Conservation (phyloP, 441 rosid species). For the Gossypium lobatum region DNA sequence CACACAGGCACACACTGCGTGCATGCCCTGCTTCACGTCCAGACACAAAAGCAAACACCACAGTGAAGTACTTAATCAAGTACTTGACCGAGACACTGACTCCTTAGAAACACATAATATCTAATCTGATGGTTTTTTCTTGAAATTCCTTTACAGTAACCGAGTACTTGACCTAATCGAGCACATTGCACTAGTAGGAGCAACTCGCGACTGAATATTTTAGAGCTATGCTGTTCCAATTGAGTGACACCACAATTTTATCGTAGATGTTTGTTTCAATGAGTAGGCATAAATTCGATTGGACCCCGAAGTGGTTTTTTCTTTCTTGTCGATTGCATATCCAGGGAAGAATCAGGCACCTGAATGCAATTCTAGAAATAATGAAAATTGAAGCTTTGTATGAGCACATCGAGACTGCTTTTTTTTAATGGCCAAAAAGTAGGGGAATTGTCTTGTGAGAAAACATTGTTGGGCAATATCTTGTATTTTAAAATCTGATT, state of each 20-base stretch:
- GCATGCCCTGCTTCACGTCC: background rate
- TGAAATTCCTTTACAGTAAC: conserved; percentile 51
- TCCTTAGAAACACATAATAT: background rate
- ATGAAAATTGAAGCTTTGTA: conserved; percentile 13
- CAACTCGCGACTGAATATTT: conserved; percentile 30
- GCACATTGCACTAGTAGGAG: conserved; percentile 91
- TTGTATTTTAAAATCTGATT: background rate
- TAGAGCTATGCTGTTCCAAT: background rate
- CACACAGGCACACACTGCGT: background rate
- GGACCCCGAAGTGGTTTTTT: background rate
- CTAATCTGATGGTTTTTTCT: conserved; percentile 9
- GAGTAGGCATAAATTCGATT: conserved; percentile 12
- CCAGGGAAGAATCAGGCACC: background rate
- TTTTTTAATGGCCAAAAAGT: background rate
- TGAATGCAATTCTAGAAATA: conserved; percentile 17
- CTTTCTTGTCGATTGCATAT: background rate
- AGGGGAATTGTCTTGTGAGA: background rate
- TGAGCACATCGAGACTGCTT: background rate
- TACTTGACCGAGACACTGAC: background rate
- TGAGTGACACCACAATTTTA: conserved; percentile 9
- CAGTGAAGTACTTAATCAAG: background rate
- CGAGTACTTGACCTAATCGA: conserved; percentile 94
- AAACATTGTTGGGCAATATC: background rate
- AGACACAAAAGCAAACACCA: background rate
- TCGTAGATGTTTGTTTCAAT: conserved; percentile 9